Conservation (phyloP, 2,329 filamentous ascomycete species). For the Xylariaceae sp. region DNA sequence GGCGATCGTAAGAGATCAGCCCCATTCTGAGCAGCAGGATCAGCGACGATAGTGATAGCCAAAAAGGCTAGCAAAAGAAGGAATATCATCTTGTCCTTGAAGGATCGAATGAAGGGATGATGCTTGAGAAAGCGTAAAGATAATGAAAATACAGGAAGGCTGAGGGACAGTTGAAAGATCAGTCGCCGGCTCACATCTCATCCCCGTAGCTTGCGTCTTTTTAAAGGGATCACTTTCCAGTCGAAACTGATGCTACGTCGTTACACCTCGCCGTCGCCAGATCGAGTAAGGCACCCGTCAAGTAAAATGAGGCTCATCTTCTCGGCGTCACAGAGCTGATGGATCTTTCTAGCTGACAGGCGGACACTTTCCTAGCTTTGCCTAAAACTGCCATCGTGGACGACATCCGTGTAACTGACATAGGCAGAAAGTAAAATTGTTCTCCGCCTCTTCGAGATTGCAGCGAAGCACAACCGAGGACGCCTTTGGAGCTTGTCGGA, state of each 20-base stretch:
- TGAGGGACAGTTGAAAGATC: too few relatives aligned
- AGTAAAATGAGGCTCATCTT: neutral
- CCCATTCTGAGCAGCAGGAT: slow-evolving; percentile 2
- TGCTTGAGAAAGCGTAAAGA: too few relatives aligned
- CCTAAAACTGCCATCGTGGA: neutral
- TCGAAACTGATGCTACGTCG: neutral
- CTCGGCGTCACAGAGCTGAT: neutral
- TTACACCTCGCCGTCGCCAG: slow-evolving; percentile 5
- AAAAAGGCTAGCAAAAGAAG: slow-evolving; percentile 6
- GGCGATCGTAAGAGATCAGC: slow-evolving; percentile 9
- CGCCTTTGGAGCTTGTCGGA: neutral
- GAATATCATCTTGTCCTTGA: slow-evolving; percentile 8
- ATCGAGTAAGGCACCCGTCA: neutral
- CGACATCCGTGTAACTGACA: neutral
- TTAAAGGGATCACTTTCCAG: slow-evolving; percentile 7
- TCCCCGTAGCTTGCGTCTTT: too few relatives aligned
- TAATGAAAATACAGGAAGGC: too few relatives aligned
- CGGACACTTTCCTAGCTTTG: too few relatives aligned
- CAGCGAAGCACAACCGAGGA: neutral
- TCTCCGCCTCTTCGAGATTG: neutral
- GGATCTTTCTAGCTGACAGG: too few relatives aligned
- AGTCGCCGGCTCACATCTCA: too few relatives aligned
- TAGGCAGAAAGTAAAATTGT: neutral
- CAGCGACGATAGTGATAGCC: slow-evolving; percentile 6
- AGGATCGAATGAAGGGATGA: neutral